phyloP scores from a whole-genome alignment of 805 yeast species.

The Martiniozyma abietophila region DNA sequence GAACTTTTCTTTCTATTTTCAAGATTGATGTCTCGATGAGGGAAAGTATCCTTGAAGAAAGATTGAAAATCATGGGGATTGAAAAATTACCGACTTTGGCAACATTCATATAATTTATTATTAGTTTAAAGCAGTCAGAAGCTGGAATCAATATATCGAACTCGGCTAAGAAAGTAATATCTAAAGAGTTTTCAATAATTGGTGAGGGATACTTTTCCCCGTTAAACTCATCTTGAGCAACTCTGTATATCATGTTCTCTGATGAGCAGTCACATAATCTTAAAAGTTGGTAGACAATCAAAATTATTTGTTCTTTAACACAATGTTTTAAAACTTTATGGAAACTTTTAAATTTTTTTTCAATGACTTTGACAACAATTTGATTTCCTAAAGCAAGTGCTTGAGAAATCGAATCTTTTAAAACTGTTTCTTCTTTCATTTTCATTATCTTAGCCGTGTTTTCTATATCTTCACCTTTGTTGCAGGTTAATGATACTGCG shows the following conservation, averaged over 20 bases:
- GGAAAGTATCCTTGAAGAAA: conserved; percentile 27
- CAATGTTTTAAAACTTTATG: conserved; percentile 5
- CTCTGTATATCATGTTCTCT: conserved; percentile 4
- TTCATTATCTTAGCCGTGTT: conserved; percentile 12
- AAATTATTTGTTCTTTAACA: conserved; percentile 19
- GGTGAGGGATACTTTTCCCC: background rate
- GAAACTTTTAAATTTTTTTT: conserved; percentile 9
- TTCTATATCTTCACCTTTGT: conserved; percentile 12
- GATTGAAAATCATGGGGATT: conserved; percentile 27
- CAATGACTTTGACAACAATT: conserved; percentile 17
- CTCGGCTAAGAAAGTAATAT: conserved; percentile 10
- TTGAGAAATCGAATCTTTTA: conserved; percentile 21
- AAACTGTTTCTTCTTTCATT: conserved; percentile 6
- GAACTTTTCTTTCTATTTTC: conserved; percentile 17
- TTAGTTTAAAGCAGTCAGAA: conserved; percentile 5
- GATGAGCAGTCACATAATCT: conserved; percentile 30
- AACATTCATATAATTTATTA: conserved; percentile 8
- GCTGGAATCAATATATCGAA: conserved; percentile 14
- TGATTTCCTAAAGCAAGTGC: conserved; percentile 31
- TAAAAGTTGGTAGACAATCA: conserved; percentile 31
- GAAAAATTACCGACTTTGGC: conserved; percentile 27
- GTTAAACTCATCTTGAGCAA: background rate
- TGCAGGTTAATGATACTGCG: conserved; percentile 30
- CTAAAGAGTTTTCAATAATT: background rate
- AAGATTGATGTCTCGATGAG: conserved; percentile 18